Conservation (phyloP, 1,139 yeast species). For the Yamadazyma dendronema region DNA sequence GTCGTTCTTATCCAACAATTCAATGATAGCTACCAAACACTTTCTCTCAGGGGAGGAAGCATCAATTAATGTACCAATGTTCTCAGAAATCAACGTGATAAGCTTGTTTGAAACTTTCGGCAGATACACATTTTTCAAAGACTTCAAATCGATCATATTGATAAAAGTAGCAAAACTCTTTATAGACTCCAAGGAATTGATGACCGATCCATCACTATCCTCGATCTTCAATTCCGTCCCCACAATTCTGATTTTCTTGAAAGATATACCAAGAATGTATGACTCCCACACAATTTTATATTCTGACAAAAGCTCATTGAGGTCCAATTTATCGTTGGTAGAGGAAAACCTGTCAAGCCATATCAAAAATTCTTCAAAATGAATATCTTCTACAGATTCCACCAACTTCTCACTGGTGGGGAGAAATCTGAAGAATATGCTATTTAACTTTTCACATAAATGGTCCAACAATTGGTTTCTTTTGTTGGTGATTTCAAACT, state of each 20-base stretch:
- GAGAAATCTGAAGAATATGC: slow-evolving; percentile 15
- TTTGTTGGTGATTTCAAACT: slow-evolving; percentile 12
- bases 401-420: slow-evolving; percentile 24
- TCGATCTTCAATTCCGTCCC: slow-evolving; percentile 4
- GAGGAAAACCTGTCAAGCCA: slow-evolving; percentile 13
- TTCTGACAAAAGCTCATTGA: slow-evolving; percentile 14
- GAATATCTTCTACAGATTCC: slow-evolving; percentile 12
- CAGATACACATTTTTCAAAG: slow-evolving; percentile 26
- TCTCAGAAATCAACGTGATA: slow-evolving; percentile 29
- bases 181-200: slow-evolving; percentile 19
- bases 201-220: slow-evolving; percentile 6
- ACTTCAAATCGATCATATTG: slow-evolving; percentile 22
- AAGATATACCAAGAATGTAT: slow-evolving; percentile 9
- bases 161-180: slow-evolving; percentile 30
- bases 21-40: slow-evolving; percentile 23
- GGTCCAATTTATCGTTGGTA: slow-evolving; percentile 11
- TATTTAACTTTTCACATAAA: slow-evolving; percentile 9
- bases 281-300: slow-evolving; percentile 21
- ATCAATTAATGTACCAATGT: slow-evolving; percentile 25
- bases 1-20: slow-evolving; percentile 20
- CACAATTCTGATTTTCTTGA: slow-evolving; percentile 3
- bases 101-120: slow-evolving; percentile 31
- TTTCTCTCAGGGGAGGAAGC: slow-evolving; percentile 9
- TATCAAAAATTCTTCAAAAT: slow-evolving; percentile 14
- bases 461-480: slow-evolving; percentile 11